phyloP scores from a whole-genome alignment of 2,329 filamentous ascomycete species.

The Pseudomassariella vexata region DNA sequence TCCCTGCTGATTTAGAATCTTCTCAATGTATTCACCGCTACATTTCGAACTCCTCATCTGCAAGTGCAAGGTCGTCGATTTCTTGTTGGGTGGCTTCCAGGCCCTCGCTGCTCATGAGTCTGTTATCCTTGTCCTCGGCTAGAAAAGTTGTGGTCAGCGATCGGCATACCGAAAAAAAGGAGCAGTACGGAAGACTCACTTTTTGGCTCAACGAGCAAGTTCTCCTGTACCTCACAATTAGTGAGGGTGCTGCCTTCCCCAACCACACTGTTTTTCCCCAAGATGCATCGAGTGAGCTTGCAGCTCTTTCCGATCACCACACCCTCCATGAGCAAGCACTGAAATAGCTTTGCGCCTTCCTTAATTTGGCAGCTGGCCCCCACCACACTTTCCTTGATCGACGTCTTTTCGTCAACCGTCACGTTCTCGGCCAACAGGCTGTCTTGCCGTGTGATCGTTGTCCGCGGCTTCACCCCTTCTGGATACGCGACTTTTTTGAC shows the following conservation, averaged over 20 bases:
- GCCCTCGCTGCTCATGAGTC: constrained; percentile 62
- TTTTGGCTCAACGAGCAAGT: constrained; percentile 75
- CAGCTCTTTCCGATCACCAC: constrained; percentile 79
- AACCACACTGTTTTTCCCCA: constrained; percentile 75
- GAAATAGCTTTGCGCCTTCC: constrained; percentile 76
- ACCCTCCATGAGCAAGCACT: constrained; percentile 90
- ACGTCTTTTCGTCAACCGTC: constrained; percentile 78
- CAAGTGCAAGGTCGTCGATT: constrained; percentile 47
- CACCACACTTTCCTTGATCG: constrained; percentile 89
- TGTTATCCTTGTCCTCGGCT: constrained; percentile 64
- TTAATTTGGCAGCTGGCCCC: constrained; percentile 83
- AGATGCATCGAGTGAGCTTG: constrained; percentile 79
- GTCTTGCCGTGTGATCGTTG: constrained; percentile 77
- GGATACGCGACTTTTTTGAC: constrained; percentile 75
- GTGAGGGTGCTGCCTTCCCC: constrained; percentile 77
- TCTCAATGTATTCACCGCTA: no score
- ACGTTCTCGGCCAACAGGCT: constrained; percentile 84
- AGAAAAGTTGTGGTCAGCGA: constrained; percentile 1
- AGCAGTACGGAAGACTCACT: constrained; percentile 41
- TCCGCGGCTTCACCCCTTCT: constrained; percentile 71
- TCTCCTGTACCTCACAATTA: constrained; percentile 90
- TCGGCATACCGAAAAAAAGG: constrained; percentile 6
- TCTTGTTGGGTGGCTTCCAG: constrained; percentile 60
- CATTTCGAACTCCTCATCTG: no score
- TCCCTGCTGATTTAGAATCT: no score